phyloP scores from a whole-genome alignment of 2,329 filamentous ascomycete genomes.

The Xylariaceae sp. region DNA sequence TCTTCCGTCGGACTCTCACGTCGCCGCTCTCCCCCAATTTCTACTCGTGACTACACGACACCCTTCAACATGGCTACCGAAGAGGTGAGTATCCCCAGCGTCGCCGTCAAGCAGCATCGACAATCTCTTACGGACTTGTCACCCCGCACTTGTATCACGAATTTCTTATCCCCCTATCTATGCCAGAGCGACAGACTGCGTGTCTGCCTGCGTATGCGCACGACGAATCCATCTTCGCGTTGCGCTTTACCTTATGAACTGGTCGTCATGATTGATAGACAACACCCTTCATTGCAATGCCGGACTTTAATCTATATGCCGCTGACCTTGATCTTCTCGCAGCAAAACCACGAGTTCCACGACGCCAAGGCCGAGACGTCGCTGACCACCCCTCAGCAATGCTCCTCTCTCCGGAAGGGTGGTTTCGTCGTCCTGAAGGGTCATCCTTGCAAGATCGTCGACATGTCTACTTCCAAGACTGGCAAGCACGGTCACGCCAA shows the following conservation, averaged over 20 bases:
- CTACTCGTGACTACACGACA: conserved; percentile 28
- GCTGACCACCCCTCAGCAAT: conserved; percentile 94
- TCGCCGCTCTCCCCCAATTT: not conserved
- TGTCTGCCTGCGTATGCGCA: conserved; percentile 2
- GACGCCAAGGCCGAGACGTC: conserved; percentile 95
- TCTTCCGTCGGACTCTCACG: conserved; percentile 27
- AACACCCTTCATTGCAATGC: not conserved
- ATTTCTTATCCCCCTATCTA: conserved; percentile 16
- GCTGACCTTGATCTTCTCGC: conserved; percentile 22
- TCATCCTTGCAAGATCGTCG: conserved; percentile 99
- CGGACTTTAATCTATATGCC: not conserved
- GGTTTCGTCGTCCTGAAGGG: conserved; percentile 97
- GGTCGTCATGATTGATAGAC: not conserved
- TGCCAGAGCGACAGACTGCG: not conserved
- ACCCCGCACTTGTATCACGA: conserved; percentile 25
- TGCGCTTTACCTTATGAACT: not conserved
- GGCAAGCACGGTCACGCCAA: conserved; percentile 99
- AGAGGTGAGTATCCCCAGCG: conserved; percentile 43
- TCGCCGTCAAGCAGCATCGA: not conserved
- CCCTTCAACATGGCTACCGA: conserved; percentile 56
- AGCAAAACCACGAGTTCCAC: conserved; percentile 77
- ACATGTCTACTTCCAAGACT: conserved; percentile 99
- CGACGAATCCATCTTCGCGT: not conserved
- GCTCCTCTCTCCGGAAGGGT: conserved; percentile 99
- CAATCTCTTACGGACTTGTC: conserved; percentile 2